phyloP scores from a whole-genome alignment of 768 basidiomycete species.

The Russula emetica region DNA sequence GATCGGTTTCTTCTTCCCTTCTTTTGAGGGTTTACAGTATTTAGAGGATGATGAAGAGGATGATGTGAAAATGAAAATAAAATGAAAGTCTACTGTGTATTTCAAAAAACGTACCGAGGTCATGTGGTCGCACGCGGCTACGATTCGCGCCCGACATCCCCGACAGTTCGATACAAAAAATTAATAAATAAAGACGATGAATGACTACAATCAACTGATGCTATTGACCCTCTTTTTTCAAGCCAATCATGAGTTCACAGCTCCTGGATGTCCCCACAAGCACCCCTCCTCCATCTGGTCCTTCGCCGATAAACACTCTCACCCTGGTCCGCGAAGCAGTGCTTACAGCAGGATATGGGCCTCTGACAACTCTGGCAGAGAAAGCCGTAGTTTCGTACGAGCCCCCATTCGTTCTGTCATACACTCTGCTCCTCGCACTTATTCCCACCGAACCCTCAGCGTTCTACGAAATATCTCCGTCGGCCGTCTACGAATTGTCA shows the following conservation, averaged over 20 bases:
- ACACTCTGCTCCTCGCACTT: background rate
- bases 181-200: background rate
- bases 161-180: background rate
- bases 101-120: background rate
- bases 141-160: background rate
- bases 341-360: constrained; percentile 7
- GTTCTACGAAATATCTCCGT: constrained; percentile 6
- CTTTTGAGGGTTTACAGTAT: too few relatives aligned
- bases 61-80: too few relatives aligned
- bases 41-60: too few relatives aligned
- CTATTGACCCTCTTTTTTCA: background rate
- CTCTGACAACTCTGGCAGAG: constrained; percentile 15
- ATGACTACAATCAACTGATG: background rate
- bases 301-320: constrained; percentile 15
- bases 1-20: too few relatives aligned
- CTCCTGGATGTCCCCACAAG: constrained; percentile 10
- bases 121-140: background rate
- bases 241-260: constrained; percentile 10
- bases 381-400: constrained; percentile 13
- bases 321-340: constrained; percentile 5
- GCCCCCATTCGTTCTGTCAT: background rate
- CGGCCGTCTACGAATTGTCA: constrained; percentile 10
- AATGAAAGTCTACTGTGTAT: too few relatives aligned
- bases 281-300: constrained; percentile 17
- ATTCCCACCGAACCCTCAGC: background rate